These are phyloP conservation scores for Paspalum notatum DNA, from an alignment of 176 grass and related monocot species.

Conservation along the genomic window DNA sequence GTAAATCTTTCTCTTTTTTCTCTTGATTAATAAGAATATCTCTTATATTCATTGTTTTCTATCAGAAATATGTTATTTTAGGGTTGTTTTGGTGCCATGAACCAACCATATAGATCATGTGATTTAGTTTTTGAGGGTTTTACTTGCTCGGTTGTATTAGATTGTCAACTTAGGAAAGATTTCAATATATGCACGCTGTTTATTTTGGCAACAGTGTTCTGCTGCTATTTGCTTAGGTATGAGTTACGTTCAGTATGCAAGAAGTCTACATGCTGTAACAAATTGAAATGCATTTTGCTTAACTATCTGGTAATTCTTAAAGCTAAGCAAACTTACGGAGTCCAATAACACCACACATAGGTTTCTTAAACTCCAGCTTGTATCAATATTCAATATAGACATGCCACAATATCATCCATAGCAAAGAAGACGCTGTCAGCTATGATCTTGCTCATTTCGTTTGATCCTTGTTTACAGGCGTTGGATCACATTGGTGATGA, in stretches of 20 bases:
- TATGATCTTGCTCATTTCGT: neutral
- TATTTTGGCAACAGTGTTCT: slow-evolving; percentile 9
- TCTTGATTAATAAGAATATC: neutral
- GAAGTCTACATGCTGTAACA: slow-evolving; percentile 15
- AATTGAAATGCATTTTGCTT: neutral
- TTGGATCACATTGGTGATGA: slow-evolving; percentile 67
- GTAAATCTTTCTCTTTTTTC: neutral
- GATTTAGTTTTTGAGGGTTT: slow-evolving; percentile 18
- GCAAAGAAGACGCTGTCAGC: no score
- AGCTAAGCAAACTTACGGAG: neutral
- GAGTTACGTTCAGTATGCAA: neutral
- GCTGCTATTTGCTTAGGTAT: slow-evolving; percentile 19
- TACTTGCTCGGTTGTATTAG: slow-evolving; percentile 19
- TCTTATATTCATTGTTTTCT: neutral
- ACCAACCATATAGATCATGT: neutral
- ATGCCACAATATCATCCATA: neutral
- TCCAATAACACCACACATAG: neutral
- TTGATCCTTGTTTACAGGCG: slow-evolving; percentile 55
- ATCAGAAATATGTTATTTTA: neutral
- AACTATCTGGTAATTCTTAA: neutral
- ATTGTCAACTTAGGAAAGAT: slow-evolving; percentile 22
- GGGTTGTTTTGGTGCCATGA: neutral
- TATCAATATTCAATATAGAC: neutral
- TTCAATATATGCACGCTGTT: neutral
- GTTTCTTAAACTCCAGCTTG: slow-evolving; percentile 4